A percentile compares a stretch with the other conserved stretches of the same genome.
Evolutionary conservation across 768 basidiomycete genomes (phyloP).

Genomic region (Trametes maxima): DNA sequence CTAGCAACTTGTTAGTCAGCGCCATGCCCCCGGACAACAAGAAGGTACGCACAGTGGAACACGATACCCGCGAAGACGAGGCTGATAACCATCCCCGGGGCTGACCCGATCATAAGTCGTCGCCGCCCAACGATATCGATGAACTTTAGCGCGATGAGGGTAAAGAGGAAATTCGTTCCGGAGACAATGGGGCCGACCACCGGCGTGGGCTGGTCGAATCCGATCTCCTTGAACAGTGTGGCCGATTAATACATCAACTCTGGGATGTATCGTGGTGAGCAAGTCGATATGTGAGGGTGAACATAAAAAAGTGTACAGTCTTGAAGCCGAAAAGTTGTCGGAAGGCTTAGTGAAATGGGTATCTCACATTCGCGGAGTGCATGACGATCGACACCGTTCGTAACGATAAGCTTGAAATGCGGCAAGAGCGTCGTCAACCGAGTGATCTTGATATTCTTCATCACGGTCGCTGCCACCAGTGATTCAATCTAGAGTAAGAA

Average conservation of each 20-base stretch:
- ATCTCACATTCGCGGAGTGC: slow-evolving; percentile 61
- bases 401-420: slow-evolving; percentile 55
- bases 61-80: slow-evolving; percentile 63
- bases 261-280: neutral
- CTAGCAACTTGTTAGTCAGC: too few species aligned
- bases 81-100: slow-evolving; percentile 73
- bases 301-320: slow-evolving; percentile 49
- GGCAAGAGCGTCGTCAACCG: slow-evolving; percentile 63
- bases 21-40: neutral
- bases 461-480: slow-evolving; percentile 60
- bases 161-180: slow-evolving; percentile 74
- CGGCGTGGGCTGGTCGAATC: slow-evolving; percentile 81
- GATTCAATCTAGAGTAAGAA: slow-evolving; percentile 49
- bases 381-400: slow-evolving; percentile 60
- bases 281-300: too few species aligned
- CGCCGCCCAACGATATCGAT: slow-evolving; percentile 74
- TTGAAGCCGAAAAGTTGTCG: slow-evolving; percentile 88
- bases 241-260: slow-evolving; percentile 49
- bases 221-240: slow-evolving; percentile 78
- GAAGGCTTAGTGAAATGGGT: too few species aligned
- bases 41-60: slow-evolving; percentile 57
- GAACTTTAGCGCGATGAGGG: slow-evolving; percentile 71
- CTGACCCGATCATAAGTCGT: slow-evolving; percentile 67
- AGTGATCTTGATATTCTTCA: slow-evolving; percentile 61
- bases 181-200: slow-evolving; percentile 80